A percentile compares a stretch with the other conserved stretches of the same genome.
These are phyloP conservation scores for Pseudogymnoascus sp. DNA, from an alignment of 2,329 filamentous ascomycete genomes.

Conservation along the genomic window DNA sequence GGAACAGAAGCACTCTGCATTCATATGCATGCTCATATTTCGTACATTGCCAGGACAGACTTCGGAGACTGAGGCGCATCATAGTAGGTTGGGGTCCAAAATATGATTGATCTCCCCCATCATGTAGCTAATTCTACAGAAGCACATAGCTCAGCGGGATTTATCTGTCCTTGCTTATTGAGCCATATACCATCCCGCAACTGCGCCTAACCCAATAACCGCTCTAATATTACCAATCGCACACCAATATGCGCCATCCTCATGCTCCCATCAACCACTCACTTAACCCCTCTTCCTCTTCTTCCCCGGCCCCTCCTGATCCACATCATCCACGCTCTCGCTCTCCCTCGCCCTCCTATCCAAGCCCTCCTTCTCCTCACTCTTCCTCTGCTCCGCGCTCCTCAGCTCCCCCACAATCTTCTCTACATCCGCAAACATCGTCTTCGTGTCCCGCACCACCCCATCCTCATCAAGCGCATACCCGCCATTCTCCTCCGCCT, in stretches of 20 bases:
- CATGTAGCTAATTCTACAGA: neutral
- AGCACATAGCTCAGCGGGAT: neutral
- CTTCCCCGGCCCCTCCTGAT: neutral
- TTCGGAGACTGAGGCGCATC: too few relatives aligned
- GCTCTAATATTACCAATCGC: neutral
- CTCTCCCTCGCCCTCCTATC: slow-evolving; percentile 21
- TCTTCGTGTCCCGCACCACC: slow-evolving; percentile 76
- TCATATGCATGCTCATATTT: neutral
- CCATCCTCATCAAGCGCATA: slow-evolving; percentile 74
- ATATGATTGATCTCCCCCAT: neutral
- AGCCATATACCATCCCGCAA: neutral
- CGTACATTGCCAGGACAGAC: neutral
- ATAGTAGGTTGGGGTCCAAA: neutral
- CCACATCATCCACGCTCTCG: slow-evolving; percentile 3
- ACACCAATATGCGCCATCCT: neutral
- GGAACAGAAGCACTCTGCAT: neutral
- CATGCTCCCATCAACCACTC: neutral
- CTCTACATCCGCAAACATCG: slow-evolving; percentile 86
- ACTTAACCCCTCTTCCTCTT: neutral
- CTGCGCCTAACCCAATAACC: neutral
- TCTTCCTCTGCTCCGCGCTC: slow-evolving; percentile 25
- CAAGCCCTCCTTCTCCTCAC: slow-evolving; percentile 22
- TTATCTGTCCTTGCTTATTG: neutral
- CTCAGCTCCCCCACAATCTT: slow-evolving; percentile 31
- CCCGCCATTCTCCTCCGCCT: slow-evolving; percentile 35